Evolutionary conservation across 2,329 filamentous ascomycete species (phyloP).

Genomic region (Fusarium devonianum): DNA sequence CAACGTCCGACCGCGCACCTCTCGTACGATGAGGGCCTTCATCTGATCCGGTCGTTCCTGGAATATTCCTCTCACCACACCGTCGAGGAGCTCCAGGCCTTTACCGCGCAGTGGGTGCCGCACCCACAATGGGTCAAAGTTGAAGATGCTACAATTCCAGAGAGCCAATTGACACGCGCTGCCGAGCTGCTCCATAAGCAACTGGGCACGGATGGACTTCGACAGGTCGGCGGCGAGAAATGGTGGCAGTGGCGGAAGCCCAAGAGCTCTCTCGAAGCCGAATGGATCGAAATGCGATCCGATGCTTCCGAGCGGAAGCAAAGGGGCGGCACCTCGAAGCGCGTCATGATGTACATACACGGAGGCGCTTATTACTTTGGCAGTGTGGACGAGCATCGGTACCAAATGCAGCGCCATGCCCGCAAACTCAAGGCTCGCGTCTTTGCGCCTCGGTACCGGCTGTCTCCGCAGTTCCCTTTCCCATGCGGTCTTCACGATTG

Average conservation of each 20-base stretch:
- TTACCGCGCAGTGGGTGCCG: slow-evolving; percentile 91
- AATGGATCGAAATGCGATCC: slow-evolving; percentile 96
- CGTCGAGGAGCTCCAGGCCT: slow-evolving; percentile 90
- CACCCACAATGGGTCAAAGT: slow-evolving; percentile 87
- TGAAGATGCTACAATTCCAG: slow-evolving; percentile 71
- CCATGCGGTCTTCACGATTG: slow-evolving; percentile 93
- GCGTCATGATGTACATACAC: slow-evolving; percentile 93
- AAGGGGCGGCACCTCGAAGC: slow-evolving; percentile 64
- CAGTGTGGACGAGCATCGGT: slow-evolving; percentile 95
- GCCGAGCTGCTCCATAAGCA: slow-evolving; percentile 74
- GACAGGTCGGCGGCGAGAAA: slow-evolving; percentile 77
- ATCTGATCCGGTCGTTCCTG: slow-evolving; percentile 86
- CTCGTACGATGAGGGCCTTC: slow-evolving; percentile 91
- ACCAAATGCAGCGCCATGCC: slow-evolving; percentile 95
- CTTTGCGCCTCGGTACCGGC: slow-evolving; percentile 84
- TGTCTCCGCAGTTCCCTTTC: slow-evolving; percentile 94
- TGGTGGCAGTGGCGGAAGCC: slow-evolving; percentile 91
- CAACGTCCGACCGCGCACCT: slow-evolving; percentile 89
- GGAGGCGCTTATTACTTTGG: slow-evolving; percentile 97
- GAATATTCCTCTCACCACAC: slow-evolving; percentile 85
- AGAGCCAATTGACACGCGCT: slow-evolving; percentile 68
- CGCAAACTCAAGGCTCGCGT: slow-evolving; percentile 91
- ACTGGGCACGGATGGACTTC: slow-evolving; percentile 78
- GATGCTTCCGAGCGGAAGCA: slow-evolving; percentile 74
- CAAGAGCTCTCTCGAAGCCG: slow-evolving; percentile 72